Evolutionary conservation across 768 basidiomycete genomes (phyloP).

Genomic region (Sporobolomyces phaffii): DNA sequence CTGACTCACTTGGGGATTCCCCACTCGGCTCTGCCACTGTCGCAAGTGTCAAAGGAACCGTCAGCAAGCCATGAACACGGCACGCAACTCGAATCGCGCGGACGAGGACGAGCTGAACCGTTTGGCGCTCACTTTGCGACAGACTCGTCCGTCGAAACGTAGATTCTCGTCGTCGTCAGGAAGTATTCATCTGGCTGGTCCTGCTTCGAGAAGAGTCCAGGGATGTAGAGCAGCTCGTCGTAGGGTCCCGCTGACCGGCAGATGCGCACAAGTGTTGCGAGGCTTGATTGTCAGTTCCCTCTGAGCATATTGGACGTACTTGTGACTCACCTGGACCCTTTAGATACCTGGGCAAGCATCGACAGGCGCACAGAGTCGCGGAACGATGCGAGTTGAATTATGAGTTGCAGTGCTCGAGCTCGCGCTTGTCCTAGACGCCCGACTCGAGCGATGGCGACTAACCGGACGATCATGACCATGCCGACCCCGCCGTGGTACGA

Average conservation of each 20-base stretch:
- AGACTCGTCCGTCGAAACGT: constrained; percentile 18
- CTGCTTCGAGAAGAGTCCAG: constrained; percentile 13
- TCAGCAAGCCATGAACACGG: too few relatives aligned
- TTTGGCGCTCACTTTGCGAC: neutral
- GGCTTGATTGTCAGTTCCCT: too few relatives aligned
- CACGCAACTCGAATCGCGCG: too few relatives aligned
- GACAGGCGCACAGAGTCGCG: too few relatives aligned
- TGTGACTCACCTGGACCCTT: neutral
- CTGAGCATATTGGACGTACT: neutral
- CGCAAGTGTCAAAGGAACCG: too few relatives aligned
- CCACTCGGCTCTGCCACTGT: constrained; percentile 22
- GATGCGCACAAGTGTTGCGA: neutral
- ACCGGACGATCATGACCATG: constrained; percentile 17
- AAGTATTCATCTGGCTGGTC: neutral
- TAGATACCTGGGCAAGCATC: neutral
- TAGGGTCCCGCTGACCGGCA: constrained; percentile 17
- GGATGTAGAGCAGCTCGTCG: constrained; percentile 23
- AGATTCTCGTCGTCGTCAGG: constrained; percentile 20
- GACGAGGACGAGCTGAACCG: neutral
- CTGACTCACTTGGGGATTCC: constrained; percentile 25
- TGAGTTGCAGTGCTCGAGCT: too few relatives aligned
- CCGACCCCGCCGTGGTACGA: constrained; percentile 20
- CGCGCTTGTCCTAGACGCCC: too few relatives aligned
- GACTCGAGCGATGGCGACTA: too few relatives aligned
- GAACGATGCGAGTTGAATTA: too few relatives aligned